phyloP scores from a whole-genome alignment of 1,284 basidiomycete species.

The Marasmius sp. region DNA sequence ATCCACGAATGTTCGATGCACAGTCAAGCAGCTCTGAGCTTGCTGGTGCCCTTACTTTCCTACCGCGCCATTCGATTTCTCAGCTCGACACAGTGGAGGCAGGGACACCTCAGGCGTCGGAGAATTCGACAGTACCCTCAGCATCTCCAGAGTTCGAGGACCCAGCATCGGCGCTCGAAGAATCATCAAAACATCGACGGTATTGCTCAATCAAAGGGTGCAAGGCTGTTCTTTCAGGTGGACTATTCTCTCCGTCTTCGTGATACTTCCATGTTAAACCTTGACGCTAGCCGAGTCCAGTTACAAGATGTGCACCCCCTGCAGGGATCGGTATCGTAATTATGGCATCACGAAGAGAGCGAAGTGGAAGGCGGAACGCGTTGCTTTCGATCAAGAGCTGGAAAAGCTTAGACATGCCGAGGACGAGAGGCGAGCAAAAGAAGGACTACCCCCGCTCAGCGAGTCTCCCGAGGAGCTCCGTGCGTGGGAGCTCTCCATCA shows the following conservation, averaged over 20 bases:
- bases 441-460: conserved; percentile 35
- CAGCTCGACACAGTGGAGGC: not conserved
- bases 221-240: conserved; percentile 36
- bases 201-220: conserved; percentile 58
- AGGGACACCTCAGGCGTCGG: not conserved
- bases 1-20: conserved; percentile 32
- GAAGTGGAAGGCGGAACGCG: conserved; percentile 51
- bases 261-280: not conserved
- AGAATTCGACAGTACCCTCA: not conserved
- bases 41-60: conserved; percentile 39
- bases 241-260: conserved; percentile 1
- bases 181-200: conserved; percentile 21
- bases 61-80: not conserved
- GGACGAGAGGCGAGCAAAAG: conserved; percentile 34
- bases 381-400: conserved; percentile 42
- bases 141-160: not conserved
- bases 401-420: conserved; percentile 36
- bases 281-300: conserved; percentile 36
- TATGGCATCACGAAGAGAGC: conserved; percentile 56
- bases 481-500: conserved; percentile 34
- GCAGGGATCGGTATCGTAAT: conserved; percentile 46
- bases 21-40: conserved; percentile 35
- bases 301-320: conserved; percentile 57
- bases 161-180: conserved; percentile 4
- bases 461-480: conserved; percentile 33